Evolutionary conservation across 257 asterid genomes (phyloP).

Genomic region (Leptodermis oblonga): DNA sequence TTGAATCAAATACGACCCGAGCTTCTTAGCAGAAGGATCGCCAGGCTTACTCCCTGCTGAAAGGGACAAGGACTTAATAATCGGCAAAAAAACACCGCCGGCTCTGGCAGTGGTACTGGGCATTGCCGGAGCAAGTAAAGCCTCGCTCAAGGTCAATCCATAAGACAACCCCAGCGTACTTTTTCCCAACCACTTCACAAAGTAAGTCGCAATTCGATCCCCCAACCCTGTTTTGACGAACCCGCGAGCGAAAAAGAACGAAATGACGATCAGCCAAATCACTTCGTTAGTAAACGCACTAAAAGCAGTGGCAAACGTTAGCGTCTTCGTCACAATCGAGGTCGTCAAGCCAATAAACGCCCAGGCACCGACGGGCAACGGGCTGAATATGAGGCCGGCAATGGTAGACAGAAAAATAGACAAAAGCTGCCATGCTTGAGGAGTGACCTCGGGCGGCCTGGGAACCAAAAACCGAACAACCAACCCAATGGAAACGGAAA

Average conservation of each 20-base stretch:
- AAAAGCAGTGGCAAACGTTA: constrained; percentile 64
- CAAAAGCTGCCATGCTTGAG: constrained; percentile 83
- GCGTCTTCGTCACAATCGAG: constrained; percentile 59
- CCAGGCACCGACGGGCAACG: constrained; percentile 97
- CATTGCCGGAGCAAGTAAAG: constrained; percentile 94
- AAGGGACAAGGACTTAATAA: constrained; percentile 74
- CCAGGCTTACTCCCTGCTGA: constrained; percentile 83
- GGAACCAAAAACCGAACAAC: constrained; percentile 64
- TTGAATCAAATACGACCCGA: constrained; percentile 76
- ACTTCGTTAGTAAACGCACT: constrained; percentile 90
- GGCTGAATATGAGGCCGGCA: constrained; percentile 81
- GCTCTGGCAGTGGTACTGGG: constrained; percentile 99
- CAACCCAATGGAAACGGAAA: constrained; percentile 66
- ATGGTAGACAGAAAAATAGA: constrained; percentile 81
- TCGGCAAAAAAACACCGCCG: constrained; percentile 90
- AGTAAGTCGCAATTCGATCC: constrained; percentile 80
- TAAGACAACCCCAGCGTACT: constrained; percentile 90
- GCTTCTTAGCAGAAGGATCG: constrained; percentile 70
- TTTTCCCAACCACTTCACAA: constrained; percentile 87
- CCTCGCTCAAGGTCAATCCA: constrained; percentile 87
- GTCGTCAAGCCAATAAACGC: constrained; percentile 80
- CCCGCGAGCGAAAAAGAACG: constrained; percentile 91
- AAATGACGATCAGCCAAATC: constrained; percentile 83
- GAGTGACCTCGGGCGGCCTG: constrained; percentile 67
- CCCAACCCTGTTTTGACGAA: constrained; percentile 93